Evolutionary conservation across 2,329 filamentous ascomycete species (phyloP).

Genomic region (Epichloe amarillans): DNA sequence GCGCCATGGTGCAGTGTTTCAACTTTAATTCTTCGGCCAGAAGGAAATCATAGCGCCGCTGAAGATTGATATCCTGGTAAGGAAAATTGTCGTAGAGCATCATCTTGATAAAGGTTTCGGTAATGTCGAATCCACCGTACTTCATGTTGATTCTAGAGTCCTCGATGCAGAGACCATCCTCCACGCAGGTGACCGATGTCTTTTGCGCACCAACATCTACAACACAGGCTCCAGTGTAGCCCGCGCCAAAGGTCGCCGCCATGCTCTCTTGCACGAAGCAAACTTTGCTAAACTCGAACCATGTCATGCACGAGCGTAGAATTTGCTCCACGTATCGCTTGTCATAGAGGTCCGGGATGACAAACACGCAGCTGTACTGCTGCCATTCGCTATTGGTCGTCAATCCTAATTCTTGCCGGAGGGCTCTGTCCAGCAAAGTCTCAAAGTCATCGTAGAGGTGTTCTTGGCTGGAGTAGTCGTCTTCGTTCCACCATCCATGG

Average conservation of each 20-base stretch:
- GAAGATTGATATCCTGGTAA: constrained; percentile 86
- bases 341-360: constrained; percentile 94
- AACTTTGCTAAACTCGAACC: constrained; percentile 78
- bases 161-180: constrained; percentile 88
- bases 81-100: constrained; percentile 94
- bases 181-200: constrained; percentile 91
- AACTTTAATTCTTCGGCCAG: constrained; percentile 92
- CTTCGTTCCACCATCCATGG: constrained; percentile 78
- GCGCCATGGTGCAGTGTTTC: constrained; percentile 82
- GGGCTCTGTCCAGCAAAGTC: constrained; percentile 71
- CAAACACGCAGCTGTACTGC: constrained; percentile 91
- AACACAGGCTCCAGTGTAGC: constrained; percentile 86
- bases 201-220: constrained; percentile 92
- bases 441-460: constrained; percentile 80
- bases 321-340: constrained; percentile 80
- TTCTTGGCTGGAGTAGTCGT: constrained; percentile 69
- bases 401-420: constrained; percentile 72
- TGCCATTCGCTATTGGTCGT: constrained; percentile 67
- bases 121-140: constrained; percentile 84
- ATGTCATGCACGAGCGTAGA: constrained; percentile 72
- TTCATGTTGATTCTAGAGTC: constrained; percentile 94
- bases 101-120: constrained; percentile 93
- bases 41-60: constrained; percentile 79
- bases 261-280: constrained; percentile 95
- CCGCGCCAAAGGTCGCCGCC: constrained; percentile 86